These are phyloP conservation scores for Trichosanthes truncata DNA, from an alignment of 306 rosid species.

Conservation along the genomic window DNA sequence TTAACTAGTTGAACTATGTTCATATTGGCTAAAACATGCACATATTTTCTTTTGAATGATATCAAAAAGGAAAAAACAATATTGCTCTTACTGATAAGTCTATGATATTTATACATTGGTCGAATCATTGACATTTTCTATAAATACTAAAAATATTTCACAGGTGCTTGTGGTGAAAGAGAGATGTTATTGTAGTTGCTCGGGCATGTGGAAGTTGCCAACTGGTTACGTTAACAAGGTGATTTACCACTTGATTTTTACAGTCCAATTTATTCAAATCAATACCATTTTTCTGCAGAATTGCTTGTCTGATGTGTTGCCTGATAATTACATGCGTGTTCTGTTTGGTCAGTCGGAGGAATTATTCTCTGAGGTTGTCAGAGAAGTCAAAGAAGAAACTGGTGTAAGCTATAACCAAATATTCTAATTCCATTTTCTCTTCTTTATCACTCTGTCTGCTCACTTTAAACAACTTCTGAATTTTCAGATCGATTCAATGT, in stretches of 20 bases:
- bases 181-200: constrained; percentile 28
- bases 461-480: neutral
- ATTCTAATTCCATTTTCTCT: neutral
- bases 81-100: neutral
- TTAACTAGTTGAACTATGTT: no score
- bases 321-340: neutral
- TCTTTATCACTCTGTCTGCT: neutral
- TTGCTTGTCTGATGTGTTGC: neutral
- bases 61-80: neutral
- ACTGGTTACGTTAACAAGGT: constrained; percentile 40
- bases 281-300: neutral
- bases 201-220: constrained; percentile 28
- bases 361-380: constrained; percentile 22
- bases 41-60: neutral
- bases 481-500: constrained; percentile 29
- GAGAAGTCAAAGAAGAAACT: constrained; percentile 50
- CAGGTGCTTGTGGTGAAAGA: constrained; percentile 41
- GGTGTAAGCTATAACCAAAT: constrained; percentile 15
- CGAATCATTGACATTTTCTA: neutral
- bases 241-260: neutral
- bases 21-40: neutral
- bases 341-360: constrained; percentile 26
- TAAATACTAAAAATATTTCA: neutral
- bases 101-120: neutral
- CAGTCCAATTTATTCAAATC: neutral